Conservation (phyloP, 106 monocot species). For the Dendrobium chrysotoxum region DNA sequence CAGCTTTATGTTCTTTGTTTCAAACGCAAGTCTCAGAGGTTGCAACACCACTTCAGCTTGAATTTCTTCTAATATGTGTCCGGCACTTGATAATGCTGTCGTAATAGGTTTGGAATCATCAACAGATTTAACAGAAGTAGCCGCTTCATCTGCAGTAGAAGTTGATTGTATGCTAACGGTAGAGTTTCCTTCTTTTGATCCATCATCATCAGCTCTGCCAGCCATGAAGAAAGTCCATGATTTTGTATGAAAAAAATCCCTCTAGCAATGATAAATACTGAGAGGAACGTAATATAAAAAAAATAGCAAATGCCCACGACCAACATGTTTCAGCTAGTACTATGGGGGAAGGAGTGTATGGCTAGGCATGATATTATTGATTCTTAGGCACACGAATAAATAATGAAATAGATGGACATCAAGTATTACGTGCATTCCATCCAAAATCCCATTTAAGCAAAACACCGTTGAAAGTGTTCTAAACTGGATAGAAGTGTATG, state of each 20-base stretch:
- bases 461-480: no score
- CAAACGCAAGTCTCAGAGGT: conserved; percentile 90
- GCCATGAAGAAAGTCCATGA: background rate
- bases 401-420: no score
- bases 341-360: no score
- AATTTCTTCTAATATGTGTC: conserved; percentile 61
- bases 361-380: no score
- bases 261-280: background rate
- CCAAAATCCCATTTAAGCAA: no score
- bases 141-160: conserved; percentile 21
- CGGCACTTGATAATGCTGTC: conserved; percentile 59
- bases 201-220: conserved; percentile 27
- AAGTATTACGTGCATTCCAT: no score
- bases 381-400: no score
- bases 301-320: no score
- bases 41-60: conserved; percentile 86
- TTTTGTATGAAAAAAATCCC: background rate
- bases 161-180: conserved; percentile 17
- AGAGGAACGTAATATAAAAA: no score
- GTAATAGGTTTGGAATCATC: conserved; percentile 35
- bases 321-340: no score
- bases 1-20: conserved; percentile 84
- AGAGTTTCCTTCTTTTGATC: conserved; percentile 14
- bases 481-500: no score
- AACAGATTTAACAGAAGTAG: conserved; percentile 14